A percentile compares a stretch with the other conserved stretches of the same genome.
Evolutionary conservation across 106 monocot species (phyloP).

Genomic region (Acorus gramineus): DNA sequence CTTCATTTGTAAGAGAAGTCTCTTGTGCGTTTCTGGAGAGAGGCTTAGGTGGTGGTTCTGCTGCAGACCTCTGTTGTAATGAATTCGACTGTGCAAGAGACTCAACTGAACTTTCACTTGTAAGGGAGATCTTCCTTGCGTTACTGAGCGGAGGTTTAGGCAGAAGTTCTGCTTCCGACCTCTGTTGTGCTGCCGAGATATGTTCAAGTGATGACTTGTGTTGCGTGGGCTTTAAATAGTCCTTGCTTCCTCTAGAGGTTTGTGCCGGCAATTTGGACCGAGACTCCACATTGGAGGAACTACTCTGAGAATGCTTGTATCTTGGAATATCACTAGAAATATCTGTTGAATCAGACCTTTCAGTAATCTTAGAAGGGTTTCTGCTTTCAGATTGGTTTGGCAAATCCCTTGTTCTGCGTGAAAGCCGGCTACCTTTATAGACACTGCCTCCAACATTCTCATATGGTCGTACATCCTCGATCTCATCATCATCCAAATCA

Average conservation of each 20-base stretch:
- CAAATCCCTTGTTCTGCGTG: conserved; percentile 32
- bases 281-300: not conserved
- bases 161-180: not conserved
- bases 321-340: not conserved
- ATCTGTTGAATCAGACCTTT: not conserved
- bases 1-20: no score
- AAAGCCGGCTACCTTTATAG: conserved; percentile 20
- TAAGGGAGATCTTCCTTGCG: no score
- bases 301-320: not conserved
- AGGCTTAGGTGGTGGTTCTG: no score
- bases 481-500: conserved; percentile 11
- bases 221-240: not conserved
- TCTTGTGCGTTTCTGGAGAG: no score
- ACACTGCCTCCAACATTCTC: not conserved
- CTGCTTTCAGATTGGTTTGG: conserved; percentile 11
- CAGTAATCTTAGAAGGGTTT: not conserved
- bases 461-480: conserved; percentile 2
- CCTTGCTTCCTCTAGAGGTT: not conserved
- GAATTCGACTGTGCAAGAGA: no score
- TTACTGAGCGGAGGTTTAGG: no score
- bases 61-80: no score
- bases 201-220: conserved; percentile 10
- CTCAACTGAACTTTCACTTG: no score
- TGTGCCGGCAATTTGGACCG: not conserved
- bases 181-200: conserved; percentile 3